Conservation (phyloP, 306 rosid genomes). For the Cucurbita ficifolia region DNA sequence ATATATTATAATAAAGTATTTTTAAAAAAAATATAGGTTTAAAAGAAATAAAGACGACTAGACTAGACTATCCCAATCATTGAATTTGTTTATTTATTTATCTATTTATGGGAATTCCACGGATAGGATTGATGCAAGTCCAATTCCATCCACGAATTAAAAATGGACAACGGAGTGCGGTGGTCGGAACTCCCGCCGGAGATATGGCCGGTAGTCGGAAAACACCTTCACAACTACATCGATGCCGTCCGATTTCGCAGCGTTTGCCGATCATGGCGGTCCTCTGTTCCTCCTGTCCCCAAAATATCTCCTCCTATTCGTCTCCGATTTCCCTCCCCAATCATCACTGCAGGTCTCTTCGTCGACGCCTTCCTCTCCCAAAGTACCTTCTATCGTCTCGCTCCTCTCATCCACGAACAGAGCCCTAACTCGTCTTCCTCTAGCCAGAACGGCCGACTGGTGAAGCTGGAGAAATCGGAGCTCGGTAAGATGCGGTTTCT, state of each 20-base stretch:
- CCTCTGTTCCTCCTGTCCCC: constrained; percentile 6
- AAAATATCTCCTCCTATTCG: background rate
- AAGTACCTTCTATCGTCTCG: constrained; percentile 8
- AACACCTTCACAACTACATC: constrained; percentile 6
- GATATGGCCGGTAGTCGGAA: constrained; percentile 15
- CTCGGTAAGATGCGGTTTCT: constrained; percentile 11
- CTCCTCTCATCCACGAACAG: background rate
- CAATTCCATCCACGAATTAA: background rate
- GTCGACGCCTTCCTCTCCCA: constrained; percentile 10
- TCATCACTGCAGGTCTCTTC: background rate
- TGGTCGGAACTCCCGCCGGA: constrained; percentile 27
- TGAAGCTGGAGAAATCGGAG: constrained; percentile 15
- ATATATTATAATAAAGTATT: no score
- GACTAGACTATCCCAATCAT: no score
- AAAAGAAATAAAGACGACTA: no score
- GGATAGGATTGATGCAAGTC: background rate
- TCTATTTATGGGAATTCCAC: no score
- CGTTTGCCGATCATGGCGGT: constrained; percentile 27
- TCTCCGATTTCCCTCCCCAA: constrained; percentile 2
- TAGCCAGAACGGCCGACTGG: constrained; percentile 5
- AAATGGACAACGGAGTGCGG: background rate
- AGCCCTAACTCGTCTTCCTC: background rate
- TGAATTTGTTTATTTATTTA: background rate
- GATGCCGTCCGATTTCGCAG: constrained; percentile 31
- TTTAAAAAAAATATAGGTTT: no score